Evolutionary conservation across 192 early-diverging fungal genomes (phyloP).

Genomic region (Mortierella antarctica): DNA sequence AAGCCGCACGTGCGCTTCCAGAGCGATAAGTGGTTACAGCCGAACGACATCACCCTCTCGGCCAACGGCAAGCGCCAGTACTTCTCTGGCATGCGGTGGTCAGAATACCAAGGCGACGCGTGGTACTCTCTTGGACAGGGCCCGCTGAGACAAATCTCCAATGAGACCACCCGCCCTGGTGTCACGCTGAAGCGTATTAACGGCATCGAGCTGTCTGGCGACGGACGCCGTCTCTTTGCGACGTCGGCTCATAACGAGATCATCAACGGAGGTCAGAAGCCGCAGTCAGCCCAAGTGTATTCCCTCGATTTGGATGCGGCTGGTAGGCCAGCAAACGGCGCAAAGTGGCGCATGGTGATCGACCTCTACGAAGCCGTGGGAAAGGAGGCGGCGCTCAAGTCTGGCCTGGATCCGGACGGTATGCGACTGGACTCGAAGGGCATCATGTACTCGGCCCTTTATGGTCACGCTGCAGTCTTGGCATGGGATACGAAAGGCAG

Average conservation of each 20-base stretch:
- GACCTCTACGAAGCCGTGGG: conserved; percentile 14
- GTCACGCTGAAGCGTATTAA: conserved; percentile 19
- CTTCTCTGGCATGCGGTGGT: conserved; percentile 21
- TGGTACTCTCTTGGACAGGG: conserved; percentile 11
- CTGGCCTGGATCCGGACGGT: conserved; percentile 21
- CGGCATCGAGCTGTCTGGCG: conserved; percentile 16
- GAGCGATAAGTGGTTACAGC: conserved; percentile 17
- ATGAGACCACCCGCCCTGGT: conserved; percentile 2
- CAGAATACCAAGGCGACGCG: conserved; percentile 17
- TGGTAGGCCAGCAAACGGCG: conserved; percentile 9
- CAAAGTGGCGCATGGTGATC: conserved; percentile 26
- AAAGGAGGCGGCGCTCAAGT: conserved; percentile 9
- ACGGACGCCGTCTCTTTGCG: conserved; percentile 20
- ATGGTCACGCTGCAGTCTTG: conserved; percentile 17
- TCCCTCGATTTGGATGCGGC: conserved; percentile 16
- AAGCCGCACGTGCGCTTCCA: conserved; percentile 23
- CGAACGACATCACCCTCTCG: conserved; percentile 21
- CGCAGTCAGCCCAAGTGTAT: conserved; percentile 21
- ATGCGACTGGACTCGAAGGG: conserved; percentile 29
- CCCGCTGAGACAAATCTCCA: conserved; percentile 8
- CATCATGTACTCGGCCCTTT: conserved; percentile 24
- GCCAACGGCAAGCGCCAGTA: conserved; percentile 13
- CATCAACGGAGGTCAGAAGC: conserved; percentile 9
- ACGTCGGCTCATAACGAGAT: conserved; percentile 21
- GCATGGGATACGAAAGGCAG: conserved; percentile 21